Evolutionary conservation across 352 stramenopile species (phyloP).

Genomic region (Phytophthora citrophthora): DNA sequence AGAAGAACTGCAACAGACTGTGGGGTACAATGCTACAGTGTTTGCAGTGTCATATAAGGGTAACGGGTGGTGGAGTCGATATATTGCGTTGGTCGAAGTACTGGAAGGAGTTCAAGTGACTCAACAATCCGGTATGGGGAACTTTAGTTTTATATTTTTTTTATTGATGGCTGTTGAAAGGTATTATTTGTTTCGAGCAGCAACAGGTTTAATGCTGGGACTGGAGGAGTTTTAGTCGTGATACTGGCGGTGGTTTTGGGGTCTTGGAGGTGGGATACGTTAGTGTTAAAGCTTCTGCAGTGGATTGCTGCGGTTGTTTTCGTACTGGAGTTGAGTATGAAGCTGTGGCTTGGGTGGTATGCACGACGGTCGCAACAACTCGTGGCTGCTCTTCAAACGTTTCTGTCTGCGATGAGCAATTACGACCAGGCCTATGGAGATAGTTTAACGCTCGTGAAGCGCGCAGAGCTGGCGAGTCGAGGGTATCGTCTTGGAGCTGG

Average conservation of each 20-base stretch:
- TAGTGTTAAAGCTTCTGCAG: constrained; percentile 4
- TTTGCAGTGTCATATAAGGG: background rate
- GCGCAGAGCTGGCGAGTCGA: constrained; percentile 56
- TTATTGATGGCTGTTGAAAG: too few relatives aligned
- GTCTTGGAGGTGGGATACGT: background rate
- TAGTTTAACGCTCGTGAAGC: constrained; percentile 61
- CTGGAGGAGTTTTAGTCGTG: constrained; percentile 3
- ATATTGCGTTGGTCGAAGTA: constrained; percentile 12
- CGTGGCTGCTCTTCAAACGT: constrained; percentile 6
- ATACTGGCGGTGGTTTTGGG: background rate
- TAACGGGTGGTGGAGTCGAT: background rate
- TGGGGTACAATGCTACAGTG: background rate
- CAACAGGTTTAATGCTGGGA: background rate
- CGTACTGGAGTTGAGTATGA: constrained; percentile 20
- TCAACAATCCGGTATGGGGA: too few relatives aligned
- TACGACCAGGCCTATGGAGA: constrained; percentile 37
- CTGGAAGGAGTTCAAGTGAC: constrained; percentile 3
- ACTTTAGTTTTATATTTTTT: too few relatives aligned
- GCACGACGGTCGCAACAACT: constrained; percentile 12
- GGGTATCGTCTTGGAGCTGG: constrained; percentile 55
- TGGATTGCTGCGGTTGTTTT: constrained; percentile 2
- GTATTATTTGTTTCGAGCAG: too few relatives aligned
- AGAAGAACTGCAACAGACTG: constrained; percentile 31
- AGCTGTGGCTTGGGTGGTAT: constrained; percentile 25
- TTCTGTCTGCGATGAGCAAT: constrained; percentile 11